Evolutionary conservation across 768 basidiomycete genomes (phyloP).

Genomic region (Kondoa subrosea): DNA sequence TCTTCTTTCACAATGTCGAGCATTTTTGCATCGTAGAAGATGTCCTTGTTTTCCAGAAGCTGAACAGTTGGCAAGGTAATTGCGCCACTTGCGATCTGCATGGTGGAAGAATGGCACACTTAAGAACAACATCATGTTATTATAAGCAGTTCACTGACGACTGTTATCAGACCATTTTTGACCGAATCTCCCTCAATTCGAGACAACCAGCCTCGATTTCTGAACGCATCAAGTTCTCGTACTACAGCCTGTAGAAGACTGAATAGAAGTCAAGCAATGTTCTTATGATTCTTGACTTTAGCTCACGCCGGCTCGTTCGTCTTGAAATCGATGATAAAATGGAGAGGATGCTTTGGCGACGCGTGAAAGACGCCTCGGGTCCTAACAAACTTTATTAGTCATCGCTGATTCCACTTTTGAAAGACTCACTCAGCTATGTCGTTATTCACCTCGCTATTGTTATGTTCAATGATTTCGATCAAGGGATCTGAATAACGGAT

Average conservation of each 20-base stretch:
- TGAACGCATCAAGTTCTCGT: background rate
- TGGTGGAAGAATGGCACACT: too few species aligned
- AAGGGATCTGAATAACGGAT: background rate
- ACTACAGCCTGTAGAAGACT: background rate
- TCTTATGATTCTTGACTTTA: background rate
- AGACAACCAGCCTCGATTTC: background rate
- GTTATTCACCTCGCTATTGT: background rate
- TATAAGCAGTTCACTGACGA: background rate
- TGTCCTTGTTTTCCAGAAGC: background rate
- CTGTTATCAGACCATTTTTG: background rate
- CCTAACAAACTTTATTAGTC: background rate
- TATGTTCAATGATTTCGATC: background rate
- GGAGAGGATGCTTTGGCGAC: background rate
- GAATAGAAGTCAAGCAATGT: background rate
- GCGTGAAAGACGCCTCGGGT: background rate
- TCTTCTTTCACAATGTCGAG: background rate
- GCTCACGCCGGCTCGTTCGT: background rate
- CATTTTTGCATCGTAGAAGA: background rate
- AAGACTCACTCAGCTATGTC: too few species aligned
- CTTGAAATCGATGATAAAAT: background rate
- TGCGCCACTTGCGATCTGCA: background rate
- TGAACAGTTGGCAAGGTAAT: background rate
- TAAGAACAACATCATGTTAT: too few species aligned
- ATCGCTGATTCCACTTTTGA: too few species aligned
- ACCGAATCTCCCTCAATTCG: background rate